Evolutionary conservation across 805 yeast genomes (phyloP).

Genomic region (Candida tammaniensis): DNA sequence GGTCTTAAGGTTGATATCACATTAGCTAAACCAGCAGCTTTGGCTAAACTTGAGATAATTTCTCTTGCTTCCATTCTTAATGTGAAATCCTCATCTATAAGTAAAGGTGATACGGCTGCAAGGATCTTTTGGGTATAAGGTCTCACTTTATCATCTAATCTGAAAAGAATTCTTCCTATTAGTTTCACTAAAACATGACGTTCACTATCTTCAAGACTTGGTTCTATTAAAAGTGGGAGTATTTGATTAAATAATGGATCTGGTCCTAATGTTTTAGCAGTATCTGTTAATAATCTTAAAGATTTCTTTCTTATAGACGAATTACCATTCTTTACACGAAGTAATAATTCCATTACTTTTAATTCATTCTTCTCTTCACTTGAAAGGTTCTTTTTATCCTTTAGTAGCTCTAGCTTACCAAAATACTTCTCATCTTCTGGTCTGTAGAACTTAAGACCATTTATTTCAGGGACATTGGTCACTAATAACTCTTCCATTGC

Average conservation of each 20-base stretch:
- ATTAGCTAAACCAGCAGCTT: conserved; percentile 77
- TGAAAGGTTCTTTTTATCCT: conserved; percentile 25
- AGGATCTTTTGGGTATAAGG: conserved; percentile 75
- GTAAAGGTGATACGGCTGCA: conserved; percentile 71
- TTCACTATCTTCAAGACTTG: conserved; percentile 73
- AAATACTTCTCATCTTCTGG: conserved; percentile 72
- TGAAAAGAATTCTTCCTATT: conserved; percentile 64
- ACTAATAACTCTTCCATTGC: conserved; percentile 18
- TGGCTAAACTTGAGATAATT: conserved; percentile 67
- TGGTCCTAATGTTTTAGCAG: conserved; percentile 67
- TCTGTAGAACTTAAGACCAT: conserved; percentile 66
- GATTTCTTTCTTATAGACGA: conserved; percentile 67
- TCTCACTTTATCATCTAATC: conserved; percentile 58
- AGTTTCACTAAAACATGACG: conserved; percentile 79
- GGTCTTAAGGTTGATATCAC: conserved; percentile 79
- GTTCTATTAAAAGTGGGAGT: conserved; percentile 75
- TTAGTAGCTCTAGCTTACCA: conserved; percentile 46
- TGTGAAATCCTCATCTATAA: conserved; percentile 76
- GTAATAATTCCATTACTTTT: conserved; percentile 57
- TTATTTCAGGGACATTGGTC: conserved; percentile 39
- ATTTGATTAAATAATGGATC: conserved; percentile 62
- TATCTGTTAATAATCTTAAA: conserved; percentile 55
- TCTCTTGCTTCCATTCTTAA: conserved; percentile 79
- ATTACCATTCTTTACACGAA: conserved; percentile 77
- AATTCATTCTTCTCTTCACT: conserved; percentile 57